Conservation (phyloP, 306 rosid species). For the Purshia tridentata region DNA sequence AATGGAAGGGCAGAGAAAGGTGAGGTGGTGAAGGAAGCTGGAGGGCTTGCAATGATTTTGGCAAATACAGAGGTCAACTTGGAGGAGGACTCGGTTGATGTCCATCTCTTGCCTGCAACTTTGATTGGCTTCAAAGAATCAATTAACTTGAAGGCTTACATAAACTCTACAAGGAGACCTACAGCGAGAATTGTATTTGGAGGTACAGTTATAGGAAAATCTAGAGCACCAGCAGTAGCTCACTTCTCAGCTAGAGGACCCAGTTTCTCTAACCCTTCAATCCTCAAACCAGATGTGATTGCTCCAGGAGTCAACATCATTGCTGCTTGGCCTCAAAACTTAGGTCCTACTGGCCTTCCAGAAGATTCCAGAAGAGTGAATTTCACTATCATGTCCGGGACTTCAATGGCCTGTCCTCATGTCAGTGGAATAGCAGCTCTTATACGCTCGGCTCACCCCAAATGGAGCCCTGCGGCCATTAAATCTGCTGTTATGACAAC, state of each 20-base stretch:
- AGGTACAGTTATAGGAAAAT: constrained; percentile 72
- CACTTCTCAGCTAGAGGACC: constrained; percentile 89
- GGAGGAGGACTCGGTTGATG: constrained; percentile 90
- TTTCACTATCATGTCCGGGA: constrained; percentile 91
- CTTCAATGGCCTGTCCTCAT: constrained; percentile 96
- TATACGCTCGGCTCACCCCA: constrained; percentile 65
- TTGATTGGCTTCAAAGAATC: constrained; percentile 82
- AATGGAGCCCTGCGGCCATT: constrained; percentile 78
- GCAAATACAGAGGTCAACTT: constrained; percentile 75
- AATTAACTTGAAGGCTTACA: constrained; percentile 54
- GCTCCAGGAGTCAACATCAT: constrained; percentile 96
- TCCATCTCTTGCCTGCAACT: constrained; percentile 89
- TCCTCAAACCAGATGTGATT: constrained; percentile 87
- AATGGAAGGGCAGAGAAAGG: constrained; percentile 94
- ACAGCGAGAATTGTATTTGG: constrained; percentile 61
- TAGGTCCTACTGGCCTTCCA: constrained; percentile 84
- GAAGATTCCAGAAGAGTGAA: constrained; percentile 77
- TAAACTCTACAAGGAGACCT: constrained; percentile 63
- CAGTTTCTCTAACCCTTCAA: constrained; percentile 75
- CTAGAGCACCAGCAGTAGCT: constrained; percentile 82
- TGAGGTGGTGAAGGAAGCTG: constrained; percentile 80
- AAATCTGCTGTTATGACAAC: constrained; percentile 89
- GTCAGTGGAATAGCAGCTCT: constrained; percentile 86
- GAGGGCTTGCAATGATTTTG: constrained; percentile 84
- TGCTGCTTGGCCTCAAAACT: constrained; percentile 98